Base-by-base conservation (phyloP, 345 rosid genomes). In the Acer campestre region DNA sequence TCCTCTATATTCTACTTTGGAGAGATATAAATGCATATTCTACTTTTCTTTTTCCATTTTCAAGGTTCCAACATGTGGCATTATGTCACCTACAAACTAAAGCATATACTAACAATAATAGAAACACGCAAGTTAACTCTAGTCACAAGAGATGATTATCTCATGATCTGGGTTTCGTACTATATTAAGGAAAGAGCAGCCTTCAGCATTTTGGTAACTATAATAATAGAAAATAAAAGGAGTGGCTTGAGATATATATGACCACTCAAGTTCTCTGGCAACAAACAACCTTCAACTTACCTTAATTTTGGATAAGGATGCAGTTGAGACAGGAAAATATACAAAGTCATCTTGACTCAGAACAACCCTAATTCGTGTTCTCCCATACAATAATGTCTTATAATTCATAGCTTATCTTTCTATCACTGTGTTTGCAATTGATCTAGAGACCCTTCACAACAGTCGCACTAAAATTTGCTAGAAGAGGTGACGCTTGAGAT, bases 281-380 rank as follows among this genome's bases (percentile, higher is more conserved):
- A 16, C 44, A 25, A 55, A 53, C 74, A 56, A 56, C 61, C 4
- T 2, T 20, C 7, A 62, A 62, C 35, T 22, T n/a, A 62, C 48
- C 17, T 46, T 53, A 17, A 7, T 16, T n/a, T 12, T 55, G 12
- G 61, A 20, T 17, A 35, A 35, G 10, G 35, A 55, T 31, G 25
- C 38, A 42, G 22, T 9, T 6, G 27, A 46, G 48, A 55, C 25
- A 71, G 38, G 35, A 71, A 13, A 17, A 10, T 17, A 71, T 35
- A 55, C 2, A 22, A 29, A 55, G 27, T 31, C 49, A 71, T 14
- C 12, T 18, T 56, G 29, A 53, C 17, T 56, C 42, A 7, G 10
- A 53, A 71, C 27, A 53, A 70, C 42, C 67, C 53, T 72, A 59
- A 35, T 58, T 6, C 22, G 67, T n/a, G 12, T 72, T 40, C 53